A percentile compares a stretch with the other conserved stretches of the same genome.
phyloP scores from a whole-genome alignment of 1,284 basidiomycete genomes.

The Exobasidium rhododendri region DNA sequence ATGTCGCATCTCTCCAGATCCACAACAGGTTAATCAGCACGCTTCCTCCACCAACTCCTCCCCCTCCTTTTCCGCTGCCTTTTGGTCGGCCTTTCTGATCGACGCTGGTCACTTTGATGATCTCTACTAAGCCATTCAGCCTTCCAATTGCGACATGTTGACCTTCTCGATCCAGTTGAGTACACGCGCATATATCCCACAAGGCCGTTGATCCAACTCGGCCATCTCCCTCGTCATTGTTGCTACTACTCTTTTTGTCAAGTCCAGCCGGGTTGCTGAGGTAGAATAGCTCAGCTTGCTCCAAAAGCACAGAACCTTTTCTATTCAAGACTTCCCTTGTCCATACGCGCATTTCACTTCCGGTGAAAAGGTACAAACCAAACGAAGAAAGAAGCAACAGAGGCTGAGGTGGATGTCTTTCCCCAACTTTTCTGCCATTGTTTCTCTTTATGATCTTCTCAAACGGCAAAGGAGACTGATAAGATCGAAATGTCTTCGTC shows the following conservation, averaged over 20 bases:
- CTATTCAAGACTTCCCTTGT: background rate
- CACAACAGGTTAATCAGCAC: background rate
- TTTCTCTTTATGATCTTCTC: background rate
- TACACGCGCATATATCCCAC: conserved; percentile 9
- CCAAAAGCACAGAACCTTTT: background rate
- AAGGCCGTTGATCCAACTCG: background rate
- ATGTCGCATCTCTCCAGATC: background rate
- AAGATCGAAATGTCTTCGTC: background rate
- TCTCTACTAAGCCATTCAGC: conserved; percentile 5
- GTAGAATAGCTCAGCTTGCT: background rate
- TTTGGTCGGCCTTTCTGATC: too few species aligned
- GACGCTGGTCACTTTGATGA: background rate
- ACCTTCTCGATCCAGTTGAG: conserved; percentile 1
- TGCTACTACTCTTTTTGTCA: background rate
- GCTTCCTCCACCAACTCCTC: background rate
- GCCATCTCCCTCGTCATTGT: background rate
- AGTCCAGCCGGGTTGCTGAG: conserved; percentile 5
- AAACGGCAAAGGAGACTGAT: background rate
- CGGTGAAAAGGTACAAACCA: background rate
- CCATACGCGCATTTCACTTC: conserved; percentile 9
- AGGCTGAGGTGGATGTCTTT: background rate
- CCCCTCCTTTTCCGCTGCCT: background rate
- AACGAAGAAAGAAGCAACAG: background rate
- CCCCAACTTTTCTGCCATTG: background rate
- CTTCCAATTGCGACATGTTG: background rate